Evolutionary conservation across 148 eudicot species (phyloP).

Genomic region (Rhododendron ferrugineum): DNA sequence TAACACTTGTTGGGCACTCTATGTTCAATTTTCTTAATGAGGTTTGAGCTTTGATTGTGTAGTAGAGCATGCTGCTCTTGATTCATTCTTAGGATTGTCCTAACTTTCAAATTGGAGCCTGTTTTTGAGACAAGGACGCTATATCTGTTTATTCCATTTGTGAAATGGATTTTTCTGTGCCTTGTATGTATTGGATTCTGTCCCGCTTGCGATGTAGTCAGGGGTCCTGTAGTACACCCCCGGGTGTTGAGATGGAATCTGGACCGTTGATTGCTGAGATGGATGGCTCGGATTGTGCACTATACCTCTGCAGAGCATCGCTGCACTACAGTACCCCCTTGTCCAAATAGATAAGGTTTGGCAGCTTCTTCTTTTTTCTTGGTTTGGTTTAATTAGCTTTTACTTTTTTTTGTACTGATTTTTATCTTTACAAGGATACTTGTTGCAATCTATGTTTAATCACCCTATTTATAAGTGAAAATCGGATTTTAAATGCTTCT

Average conservation of each 20-base stretch:
- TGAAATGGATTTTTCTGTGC: background rate
- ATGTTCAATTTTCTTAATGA: background rate
- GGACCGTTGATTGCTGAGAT: too few relatives aligned
- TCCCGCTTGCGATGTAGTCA: background rate
- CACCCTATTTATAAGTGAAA: background rate
- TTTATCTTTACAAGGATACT: background rate
- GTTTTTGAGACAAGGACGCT: background rate
- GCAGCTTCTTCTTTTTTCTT: too few relatives aligned
- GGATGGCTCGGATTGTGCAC: too few relatives aligned
- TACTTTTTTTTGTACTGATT: too few relatives aligned
- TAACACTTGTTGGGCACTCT: background rate
- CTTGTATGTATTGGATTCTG: background rate
- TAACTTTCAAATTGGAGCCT: background rate
- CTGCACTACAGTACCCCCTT: too few relatives aligned
- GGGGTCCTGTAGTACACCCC: too few relatives aligned
- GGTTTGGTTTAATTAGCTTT: too few relatives aligned
- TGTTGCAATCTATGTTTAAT: background rate
- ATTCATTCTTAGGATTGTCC: background rate
- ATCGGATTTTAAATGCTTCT: background rate
- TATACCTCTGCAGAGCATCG: too few relatives aligned
- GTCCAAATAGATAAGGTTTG: too few relatives aligned
- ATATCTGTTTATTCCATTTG: background rate
- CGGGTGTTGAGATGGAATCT: too few relatives aligned
- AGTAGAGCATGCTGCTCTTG: background rate
- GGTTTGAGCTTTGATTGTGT: background rate